Conservation (phyloP, 495 filamentous ascomycete genomes). For the Tuber umbilicatum region DNA sequence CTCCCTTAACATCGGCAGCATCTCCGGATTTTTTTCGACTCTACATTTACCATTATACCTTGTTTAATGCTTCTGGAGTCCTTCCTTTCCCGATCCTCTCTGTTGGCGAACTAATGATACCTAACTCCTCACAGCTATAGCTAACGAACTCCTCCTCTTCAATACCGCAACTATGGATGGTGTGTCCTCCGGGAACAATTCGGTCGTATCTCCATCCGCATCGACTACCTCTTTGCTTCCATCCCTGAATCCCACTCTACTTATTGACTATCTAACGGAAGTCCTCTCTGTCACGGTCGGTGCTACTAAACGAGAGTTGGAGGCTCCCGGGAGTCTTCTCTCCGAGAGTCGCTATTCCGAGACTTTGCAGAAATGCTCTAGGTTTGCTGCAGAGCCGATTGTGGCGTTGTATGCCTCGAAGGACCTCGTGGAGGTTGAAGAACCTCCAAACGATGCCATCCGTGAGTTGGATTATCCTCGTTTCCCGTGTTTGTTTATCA, state of each 20-base stretch:
- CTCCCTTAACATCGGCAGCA: conserved; percentile 9
- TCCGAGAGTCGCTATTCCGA: conserved; percentile 62
- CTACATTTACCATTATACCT: conserved; percentile 11
- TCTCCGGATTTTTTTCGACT: conserved; percentile 11
- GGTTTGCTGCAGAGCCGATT: conserved; percentile 83
- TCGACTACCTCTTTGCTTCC: conserved; percentile 30
- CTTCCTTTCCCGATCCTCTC: conserved; percentile 6
- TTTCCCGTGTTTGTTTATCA: background rate
- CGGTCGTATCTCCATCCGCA: conserved; percentile 14
- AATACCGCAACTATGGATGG: conserved; percentile 33
- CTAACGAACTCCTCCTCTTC: conserved; percentile 9
- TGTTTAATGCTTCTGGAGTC: conserved; percentile 14
- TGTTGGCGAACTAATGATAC: conserved; percentile 10
- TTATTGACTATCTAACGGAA: conserved; percentile 72
- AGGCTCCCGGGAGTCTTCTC: conserved; percentile 72
- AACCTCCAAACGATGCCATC: conserved; percentile 37
- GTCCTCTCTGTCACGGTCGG: conserved; percentile 81
- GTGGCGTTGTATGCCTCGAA: conserved; percentile 85
- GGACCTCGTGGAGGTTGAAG: conserved; percentile 54
- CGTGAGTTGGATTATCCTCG: conserved; percentile 17
- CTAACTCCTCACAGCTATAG: conserved; percentile 13
- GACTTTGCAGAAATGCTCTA: conserved; percentile 75
- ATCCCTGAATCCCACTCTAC: conserved; percentile 48
- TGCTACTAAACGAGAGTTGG: conserved; percentile 70
- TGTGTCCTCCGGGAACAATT: conserved; percentile 16